phyloP scores from a whole-genome alignment of 2,329 filamentous ascomycete species.

The Cladorrhinum sp. region DNA sequence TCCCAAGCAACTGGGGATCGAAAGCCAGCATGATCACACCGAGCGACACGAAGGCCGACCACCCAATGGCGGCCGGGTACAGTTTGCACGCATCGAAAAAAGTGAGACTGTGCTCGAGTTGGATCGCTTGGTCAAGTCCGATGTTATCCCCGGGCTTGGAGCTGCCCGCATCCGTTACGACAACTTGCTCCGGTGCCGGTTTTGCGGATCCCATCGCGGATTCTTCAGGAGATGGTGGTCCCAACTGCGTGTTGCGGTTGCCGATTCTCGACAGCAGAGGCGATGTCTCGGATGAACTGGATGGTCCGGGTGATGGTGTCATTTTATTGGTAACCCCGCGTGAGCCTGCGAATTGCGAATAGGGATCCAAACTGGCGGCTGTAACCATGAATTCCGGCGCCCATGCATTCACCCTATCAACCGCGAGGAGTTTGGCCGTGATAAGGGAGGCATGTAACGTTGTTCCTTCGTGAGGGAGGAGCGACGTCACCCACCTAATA shows the following conservation, averaged over 20 bases:
- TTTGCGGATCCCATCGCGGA: not conserved
- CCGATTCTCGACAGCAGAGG: not conserved
- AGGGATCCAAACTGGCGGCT: not conserved
- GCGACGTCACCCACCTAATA: not conserved
- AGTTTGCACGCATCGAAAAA: slow-evolving; percentile 41
- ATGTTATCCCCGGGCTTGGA: slow-evolving; percentile 2
- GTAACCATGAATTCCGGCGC: not conserved
- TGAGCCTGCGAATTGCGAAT: not conserved
- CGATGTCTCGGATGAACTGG: not conserved
- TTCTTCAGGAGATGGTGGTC: not conserved
- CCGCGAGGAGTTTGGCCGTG: not conserved
- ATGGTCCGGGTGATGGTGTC: not conserved
- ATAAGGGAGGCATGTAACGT: not conserved
- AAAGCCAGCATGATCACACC: slow-evolving; percentile 63
- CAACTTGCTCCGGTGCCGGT: not conserved
- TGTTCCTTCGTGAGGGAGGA: not conserved
- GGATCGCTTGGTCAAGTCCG: slow-evolving; percentile 36
- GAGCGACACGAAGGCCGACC: slow-evolving; percentile 59
- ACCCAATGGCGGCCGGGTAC: slow-evolving; percentile 47
- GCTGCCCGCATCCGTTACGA: not conserved
- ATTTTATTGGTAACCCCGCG: not conserved
- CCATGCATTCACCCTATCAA: too few species aligned
- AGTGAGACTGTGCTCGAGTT: slow-evolving; percentile 36
- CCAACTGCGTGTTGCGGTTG: not conserved
- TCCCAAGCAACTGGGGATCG: slow-evolving; percentile 62